Percentiles rank a stretch among this genome's conserved stretches.
phyloP scores from a whole-genome alignment of 1,284 basidiomycete genomes.

The Rhodotorula sp. region DNA sequence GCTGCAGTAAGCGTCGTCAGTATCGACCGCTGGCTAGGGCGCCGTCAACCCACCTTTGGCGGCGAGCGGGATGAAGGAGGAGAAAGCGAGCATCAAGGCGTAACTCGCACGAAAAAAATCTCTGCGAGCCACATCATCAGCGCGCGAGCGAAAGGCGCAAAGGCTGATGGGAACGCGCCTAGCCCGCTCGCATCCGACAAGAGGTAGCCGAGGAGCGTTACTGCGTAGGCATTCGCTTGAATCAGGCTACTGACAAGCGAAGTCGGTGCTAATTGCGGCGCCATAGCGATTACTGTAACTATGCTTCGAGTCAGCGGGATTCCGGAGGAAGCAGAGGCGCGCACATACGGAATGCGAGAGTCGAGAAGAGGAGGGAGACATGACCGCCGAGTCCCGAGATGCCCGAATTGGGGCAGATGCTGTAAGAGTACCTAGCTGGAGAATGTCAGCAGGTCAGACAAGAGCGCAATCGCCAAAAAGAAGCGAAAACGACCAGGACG shows the following conservation, averaged over 20 bases:
- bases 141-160: too few relatives aligned
- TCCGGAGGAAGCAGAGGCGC: too few relatives aligned
- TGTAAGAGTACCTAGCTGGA: background rate
- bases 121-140: background rate
- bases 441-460: background rate
- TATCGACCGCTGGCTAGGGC: background rate
- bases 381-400: slow-evolving; percentile 21
- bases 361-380: slow-evolving; percentile 27
- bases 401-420: slow-evolving; percentile 21
- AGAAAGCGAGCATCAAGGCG: slow-evolving; percentile 60
- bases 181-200: slow-evolving; percentile 11
- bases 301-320: too few relatives aligned
- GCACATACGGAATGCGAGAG: slow-evolving; percentile 20
- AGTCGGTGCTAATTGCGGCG: slow-evolving; percentile 6
- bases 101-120: slow-evolving; percentile 61
- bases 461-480: too few relatives aligned
- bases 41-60: background rate
- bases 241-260: slow-evolving; percentile 16
- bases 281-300: slow-evolving; percentile 28
- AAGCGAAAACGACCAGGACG: background rate
- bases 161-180: background rate
- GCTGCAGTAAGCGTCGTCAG: background rate
- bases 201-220: slow-evolving; percentile 12
- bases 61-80: slow-evolving; percentile 54
- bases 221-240: slow-evolving; percentile 28